phyloP scores from a whole-genome alignment of 2,329 filamentous ascomycete genomes.

The Colletotrichum sp. region DNA sequence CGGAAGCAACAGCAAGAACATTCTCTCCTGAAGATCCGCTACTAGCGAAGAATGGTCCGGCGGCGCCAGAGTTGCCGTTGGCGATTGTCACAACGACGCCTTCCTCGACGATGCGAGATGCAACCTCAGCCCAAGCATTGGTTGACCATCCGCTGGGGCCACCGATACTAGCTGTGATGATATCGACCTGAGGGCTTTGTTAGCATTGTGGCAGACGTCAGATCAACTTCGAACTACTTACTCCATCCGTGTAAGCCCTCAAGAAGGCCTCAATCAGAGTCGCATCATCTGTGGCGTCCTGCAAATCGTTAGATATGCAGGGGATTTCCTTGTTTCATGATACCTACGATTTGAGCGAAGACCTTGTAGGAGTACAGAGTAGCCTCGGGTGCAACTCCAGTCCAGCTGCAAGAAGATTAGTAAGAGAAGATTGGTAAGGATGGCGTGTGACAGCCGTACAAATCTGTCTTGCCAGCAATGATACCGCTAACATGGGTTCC shows the following conservation, averaged over 20 bases:
- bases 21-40: slow-evolving; percentile 44
- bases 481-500: slow-evolving; percentile 37
- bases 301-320: neutral
- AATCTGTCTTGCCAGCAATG: slow-evolving; percentile 29
- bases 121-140: slow-evolving; percentile 42
- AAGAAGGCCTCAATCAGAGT: slow-evolving; percentile 43
- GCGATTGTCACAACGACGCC: slow-evolving; percentile 56
- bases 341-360: slow-evolving; percentile 23
- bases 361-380: slow-evolving; percentile 33
- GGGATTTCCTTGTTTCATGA: fast-evolving
- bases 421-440: fast-evolving
- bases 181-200: slow-evolving; percentile 27
- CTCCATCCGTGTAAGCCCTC: slow-evolving; percentile 36
- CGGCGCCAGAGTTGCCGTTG: slow-evolving; percentile 55
- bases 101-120: slow-evolving; percentile 43
- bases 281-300: slow-evolving; percentile 34
- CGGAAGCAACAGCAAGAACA: slow-evolving; percentile 50
- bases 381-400: slow-evolving; percentile 33
- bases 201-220: neutral
- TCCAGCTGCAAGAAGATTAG: slow-evolving; percentile 22
- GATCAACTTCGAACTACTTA: neutral
- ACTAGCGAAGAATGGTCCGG: slow-evolving; percentile 51
- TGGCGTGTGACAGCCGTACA: neutral
- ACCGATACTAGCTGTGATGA: slow-evolving; percentile 49
- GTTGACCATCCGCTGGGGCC: slow-evolving; percentile 38